A percentile compares a stretch with the other conserved stretches of the same genome.
phyloP scores from a whole-genome alignment of 2,329 filamentous ascomycete genomes.

The Hyphodiscus sp. region DNA sequence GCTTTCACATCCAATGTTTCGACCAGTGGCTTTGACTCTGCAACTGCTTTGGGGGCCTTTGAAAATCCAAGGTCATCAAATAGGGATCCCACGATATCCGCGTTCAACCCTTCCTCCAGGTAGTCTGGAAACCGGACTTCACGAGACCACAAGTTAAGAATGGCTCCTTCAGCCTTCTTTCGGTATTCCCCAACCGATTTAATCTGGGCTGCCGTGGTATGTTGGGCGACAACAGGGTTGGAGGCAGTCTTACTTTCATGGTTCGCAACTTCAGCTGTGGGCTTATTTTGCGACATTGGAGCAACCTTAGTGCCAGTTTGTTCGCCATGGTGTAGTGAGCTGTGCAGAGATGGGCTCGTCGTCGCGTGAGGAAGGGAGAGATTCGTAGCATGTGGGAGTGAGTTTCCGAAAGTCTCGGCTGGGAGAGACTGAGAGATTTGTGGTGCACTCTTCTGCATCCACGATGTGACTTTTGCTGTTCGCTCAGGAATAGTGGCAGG shows the following conservation, averaged over 20 bases:
- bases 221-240: background rate
- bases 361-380: background rate
- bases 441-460: slow-evolving; percentile 6
- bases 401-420: slow-evolving; percentile 4
- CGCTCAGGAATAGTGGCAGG: slow-evolving; percentile 1
- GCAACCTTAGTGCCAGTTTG: too few relatives aligned
- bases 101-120: slow-evolving; percentile 65
- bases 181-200: slow-evolving; percentile 23
- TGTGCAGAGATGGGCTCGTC: too few relatives aligned
- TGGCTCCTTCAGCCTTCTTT: slow-evolving; percentile 58
- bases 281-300: too few relatives aligned
- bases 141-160: slow-evolving; percentile 56
- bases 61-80: slow-evolving; percentile 62
- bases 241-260: background rate
- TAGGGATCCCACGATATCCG: slow-evolving; percentile 52
- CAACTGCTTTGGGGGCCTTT: slow-evolving; percentile 18
- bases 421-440: background rate
- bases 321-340: too few relatives aligned
- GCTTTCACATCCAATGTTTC: background rate
- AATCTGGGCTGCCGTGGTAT: background rate
- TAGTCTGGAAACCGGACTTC: slow-evolving; percentile 71
- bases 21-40: background rate
- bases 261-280: too few relatives aligned
- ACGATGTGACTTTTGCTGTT: slow-evolving; percentile 1
- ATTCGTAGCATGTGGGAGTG: background rate